phyloP scores from a whole-genome alignment of 2,329 filamentous ascomycete species.

The Sporothrix luriei region DNA sequence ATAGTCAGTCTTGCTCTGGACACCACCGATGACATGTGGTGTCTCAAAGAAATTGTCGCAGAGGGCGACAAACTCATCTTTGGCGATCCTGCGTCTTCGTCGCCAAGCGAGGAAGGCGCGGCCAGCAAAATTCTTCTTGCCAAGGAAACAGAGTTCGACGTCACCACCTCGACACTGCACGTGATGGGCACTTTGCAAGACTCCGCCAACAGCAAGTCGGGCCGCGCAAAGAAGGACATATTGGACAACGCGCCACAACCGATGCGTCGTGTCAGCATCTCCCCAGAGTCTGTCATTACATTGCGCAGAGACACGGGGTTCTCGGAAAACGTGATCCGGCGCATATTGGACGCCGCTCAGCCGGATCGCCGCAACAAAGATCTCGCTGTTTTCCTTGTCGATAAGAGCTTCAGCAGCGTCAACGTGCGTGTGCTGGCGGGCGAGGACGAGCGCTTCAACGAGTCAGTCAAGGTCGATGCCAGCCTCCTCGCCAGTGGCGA shows the following conservation, averaged over 20 bases:
- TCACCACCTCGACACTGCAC: background rate
- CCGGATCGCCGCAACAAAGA: background rate
- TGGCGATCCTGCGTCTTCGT: background rate
- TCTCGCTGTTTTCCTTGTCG: background rate
- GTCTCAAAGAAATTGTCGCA: background rate
- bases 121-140: constrained; percentile 7
- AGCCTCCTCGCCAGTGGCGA: constrained; percentile 6
- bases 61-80: constrained; percentile 9
- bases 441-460: constrained; percentile 4
- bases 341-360: background rate
- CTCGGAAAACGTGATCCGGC: background rate
- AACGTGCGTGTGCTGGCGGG: background rate
- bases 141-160: constrained; percentile 16
- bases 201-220: background rate
- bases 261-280: constrained; percentile 10
- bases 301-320: background rate
- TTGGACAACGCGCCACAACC: background rate
- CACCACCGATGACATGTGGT: constrained; percentile 11
- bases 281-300: constrained; percentile 14
- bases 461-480: background rate
- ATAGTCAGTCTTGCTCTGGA: constrained; percentile 1
- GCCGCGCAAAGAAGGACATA: constrained; percentile 1
- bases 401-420: background rate
- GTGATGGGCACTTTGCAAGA: constrained; percentile 5
- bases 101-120: constrained; percentile 2